These are phyloP conservation scores for Tetrapisispora pingtungensis DNA, from an alignment of 805 yeast genomes.

Conservation along the genomic window DNA sequence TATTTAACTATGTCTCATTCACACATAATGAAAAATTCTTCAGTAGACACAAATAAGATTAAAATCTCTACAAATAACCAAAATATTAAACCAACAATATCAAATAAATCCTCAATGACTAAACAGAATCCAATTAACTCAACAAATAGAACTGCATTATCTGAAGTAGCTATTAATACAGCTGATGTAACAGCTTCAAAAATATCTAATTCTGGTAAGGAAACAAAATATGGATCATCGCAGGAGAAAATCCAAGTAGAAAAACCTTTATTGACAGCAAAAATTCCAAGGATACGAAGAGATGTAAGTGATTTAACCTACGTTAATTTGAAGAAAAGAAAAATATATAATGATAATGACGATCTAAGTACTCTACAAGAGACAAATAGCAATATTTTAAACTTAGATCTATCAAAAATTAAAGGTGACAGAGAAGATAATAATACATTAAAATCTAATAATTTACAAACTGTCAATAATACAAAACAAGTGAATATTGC, in stretches of 20 bases:
- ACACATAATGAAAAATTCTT: not conserved
- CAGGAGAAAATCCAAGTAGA: not conserved
- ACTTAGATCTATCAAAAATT: not conserved
- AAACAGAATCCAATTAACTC: not conserved
- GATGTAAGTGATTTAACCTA: constrained; percentile 12
- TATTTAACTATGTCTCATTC: not conserved
- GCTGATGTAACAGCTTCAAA: not conserved
- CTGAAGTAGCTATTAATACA: constrained; percentile 4
- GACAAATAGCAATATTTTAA: not conserved
- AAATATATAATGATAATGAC: constrained; percentile 16
- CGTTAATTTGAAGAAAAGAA: constrained; percentile 11
- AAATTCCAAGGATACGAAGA: constrained; percentile 11
- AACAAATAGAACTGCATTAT: constrained; percentile 1
- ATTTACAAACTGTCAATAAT: not conserved
- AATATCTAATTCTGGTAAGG: not conserved
- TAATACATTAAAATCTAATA: constrained; percentile 23
- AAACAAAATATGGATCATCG: not conserved
- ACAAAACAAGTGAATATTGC: not conserved
- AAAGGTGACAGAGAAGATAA: constrained; percentile 1
- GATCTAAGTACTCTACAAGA: constrained; percentile 1
- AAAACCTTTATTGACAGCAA: not conserved
- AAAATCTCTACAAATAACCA: not conserved
- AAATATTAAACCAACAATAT: not conserved
- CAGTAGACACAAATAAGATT: not conserved
- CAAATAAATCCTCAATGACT: not conserved